These are phyloP conservation scores for Cyclospora cayetanensis DNA, from an alignment of 169 alveolate species.

Conservation along the genomic window DNA sequence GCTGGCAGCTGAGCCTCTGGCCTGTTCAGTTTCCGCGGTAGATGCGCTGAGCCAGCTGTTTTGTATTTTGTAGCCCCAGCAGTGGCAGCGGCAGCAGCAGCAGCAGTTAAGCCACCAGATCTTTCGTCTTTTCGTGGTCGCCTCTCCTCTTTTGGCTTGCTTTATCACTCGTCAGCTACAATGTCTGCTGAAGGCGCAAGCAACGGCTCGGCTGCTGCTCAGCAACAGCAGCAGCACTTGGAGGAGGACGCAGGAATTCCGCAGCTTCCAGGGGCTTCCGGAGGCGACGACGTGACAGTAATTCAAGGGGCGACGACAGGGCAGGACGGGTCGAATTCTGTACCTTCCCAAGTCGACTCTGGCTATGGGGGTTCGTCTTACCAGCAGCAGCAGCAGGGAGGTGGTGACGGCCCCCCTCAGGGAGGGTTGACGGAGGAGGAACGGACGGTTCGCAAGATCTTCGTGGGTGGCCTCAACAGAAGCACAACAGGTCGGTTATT, in stretches of 20 bases:
- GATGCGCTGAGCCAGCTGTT: neutral
- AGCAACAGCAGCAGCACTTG: neutral
- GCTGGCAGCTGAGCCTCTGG: too few species aligned
- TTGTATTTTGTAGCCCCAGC: neutral
- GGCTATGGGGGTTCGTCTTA: neutral
- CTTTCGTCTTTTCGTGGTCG: neutral
- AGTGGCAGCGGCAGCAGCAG: neutral
- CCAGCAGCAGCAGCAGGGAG: neutral
- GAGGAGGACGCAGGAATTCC: neutral
- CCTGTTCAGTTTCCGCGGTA: neutral
- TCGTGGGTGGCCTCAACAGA: slow-evolving; percentile 57
- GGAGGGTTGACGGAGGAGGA: slow-evolving; percentile 1
- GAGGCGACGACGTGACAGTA: neutral
- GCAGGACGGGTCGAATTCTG: too few species aligned
- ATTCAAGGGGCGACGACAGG: neutral
- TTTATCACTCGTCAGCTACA: neutral
- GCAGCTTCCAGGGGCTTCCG: neutral
- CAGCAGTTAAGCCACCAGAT: neutral
- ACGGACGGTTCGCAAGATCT: neutral
- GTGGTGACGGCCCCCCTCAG: neutral
- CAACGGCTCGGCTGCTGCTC: neutral
- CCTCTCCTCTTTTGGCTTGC: neutral
- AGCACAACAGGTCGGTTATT: neutral
- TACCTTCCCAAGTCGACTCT: neutral
- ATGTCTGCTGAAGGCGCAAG: neutral